A percentile compares a stretch with the other conserved stretches of the same genome.
Evolutionary conservation across 139 green algal genomes (phyloP).

Genomic region (Auxenochlorella protothecoides): DNA sequence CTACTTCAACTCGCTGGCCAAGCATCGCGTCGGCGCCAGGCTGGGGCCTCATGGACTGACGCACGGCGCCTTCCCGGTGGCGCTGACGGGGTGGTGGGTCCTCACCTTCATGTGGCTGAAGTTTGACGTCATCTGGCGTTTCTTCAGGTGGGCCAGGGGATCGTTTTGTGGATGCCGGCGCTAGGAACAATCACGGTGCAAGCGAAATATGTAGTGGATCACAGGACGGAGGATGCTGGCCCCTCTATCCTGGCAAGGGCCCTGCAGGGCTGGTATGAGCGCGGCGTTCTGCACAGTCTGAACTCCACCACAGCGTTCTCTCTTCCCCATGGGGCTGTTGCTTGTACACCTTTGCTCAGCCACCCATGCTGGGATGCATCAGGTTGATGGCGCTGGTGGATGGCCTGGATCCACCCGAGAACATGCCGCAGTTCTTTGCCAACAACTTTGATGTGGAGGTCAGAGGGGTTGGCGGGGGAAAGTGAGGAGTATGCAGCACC

Average conservation of each 20-base stretch:
- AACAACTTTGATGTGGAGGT: conserved; percentile 91
- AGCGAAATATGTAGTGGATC: no score
- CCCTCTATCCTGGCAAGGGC: no score
- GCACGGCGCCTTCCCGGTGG: conserved; percentile 8
- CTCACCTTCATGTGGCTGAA: conserved; percentile 95
- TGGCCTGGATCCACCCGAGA: conserved; percentile 75
- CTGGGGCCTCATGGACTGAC: conserved; percentile 17
- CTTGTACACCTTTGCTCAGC: no score
- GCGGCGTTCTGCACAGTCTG: no score
- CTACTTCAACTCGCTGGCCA: conserved; percentile 72
- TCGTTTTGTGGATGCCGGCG: background rate
- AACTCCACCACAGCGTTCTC: no score
- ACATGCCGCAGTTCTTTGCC: conserved; percentile 86
- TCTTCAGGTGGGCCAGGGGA: conserved; percentile 36
- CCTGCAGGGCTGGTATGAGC: no score
- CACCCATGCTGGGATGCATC: background rate
- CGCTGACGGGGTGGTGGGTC: conserved; percentile 63
- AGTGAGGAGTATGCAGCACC: no score
- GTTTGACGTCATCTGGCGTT: conserved; percentile 69
- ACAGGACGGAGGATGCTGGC: no score
- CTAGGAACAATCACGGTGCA: no score
- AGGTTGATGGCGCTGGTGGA: conserved; percentile 59
- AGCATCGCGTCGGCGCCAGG: conserved; percentile 19
- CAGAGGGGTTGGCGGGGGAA: background rate
- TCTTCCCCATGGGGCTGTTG: no score